Conservation (phyloP, 2,329 filamentous ascomycete genomes). For the Chrysoporthe deuterocubensis region DNA sequence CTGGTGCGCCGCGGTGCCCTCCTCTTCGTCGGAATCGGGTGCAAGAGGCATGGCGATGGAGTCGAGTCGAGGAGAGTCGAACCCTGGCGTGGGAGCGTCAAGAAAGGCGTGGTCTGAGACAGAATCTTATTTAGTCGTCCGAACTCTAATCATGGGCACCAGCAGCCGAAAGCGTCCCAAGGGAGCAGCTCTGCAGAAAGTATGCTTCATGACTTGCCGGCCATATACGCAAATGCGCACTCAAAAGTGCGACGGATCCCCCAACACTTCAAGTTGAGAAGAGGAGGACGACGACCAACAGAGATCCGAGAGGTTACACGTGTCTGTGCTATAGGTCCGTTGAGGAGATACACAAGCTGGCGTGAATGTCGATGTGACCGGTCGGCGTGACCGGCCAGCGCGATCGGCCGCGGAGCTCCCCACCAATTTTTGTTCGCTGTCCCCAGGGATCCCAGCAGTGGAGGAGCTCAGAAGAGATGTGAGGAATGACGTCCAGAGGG, state of each 20-base stretch:
- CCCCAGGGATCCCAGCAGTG: constrained; percentile 16
- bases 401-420: constrained; percentile 17
- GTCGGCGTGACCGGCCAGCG: not conserved
- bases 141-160: not conserved
- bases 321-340: constrained; percentile 6
- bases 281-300: constrained; percentile 11
- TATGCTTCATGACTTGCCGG: constrained; percentile 27
- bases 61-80: constrained; percentile 41
- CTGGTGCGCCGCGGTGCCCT: constrained; percentile 36
- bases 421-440: constrained; percentile 25
- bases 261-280: not conserved
- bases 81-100: constrained; percentile 38
- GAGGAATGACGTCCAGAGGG: constrained; percentile 14
- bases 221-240: constrained; percentile 23
- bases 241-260: not conserved
- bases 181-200: constrained; percentile 5
- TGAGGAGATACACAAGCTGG: not conserved
- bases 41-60: constrained; percentile 38
- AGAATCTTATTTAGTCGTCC: constrained; percentile 7
- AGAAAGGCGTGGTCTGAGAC: constrained; percentile 34
- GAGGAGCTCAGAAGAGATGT: constrained; percentile 14
- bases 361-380: not conserved
- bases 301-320: constrained; percentile 6
- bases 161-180: constrained; percentile 5
- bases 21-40: constrained; percentile 45